Percentiles rank a stretch among this genome's conserved stretches.
phyloP scores from a whole-genome alignment of 192 early-diverging fungal genomes.

The Haplosporangium gracile region DNA sequence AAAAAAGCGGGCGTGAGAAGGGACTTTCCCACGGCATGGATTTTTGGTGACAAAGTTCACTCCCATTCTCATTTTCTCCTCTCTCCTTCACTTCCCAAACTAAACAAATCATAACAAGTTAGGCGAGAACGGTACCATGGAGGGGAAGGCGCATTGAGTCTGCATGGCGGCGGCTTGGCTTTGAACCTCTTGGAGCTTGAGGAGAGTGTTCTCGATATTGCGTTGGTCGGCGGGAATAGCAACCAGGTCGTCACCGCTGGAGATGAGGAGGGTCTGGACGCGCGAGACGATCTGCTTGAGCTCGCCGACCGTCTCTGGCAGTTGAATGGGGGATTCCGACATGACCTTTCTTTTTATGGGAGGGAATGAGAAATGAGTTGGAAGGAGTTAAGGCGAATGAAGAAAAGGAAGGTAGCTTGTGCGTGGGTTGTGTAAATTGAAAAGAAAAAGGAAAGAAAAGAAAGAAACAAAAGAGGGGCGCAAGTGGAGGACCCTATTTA shows the following conservation, averaged over 20 bases:
- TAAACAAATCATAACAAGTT: not conserved
- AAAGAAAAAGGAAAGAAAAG: too few species aligned
- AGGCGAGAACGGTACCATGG: constrained; percentile 20
- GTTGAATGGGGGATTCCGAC: constrained; percentile 40
- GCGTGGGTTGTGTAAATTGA: not conserved
- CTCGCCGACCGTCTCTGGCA: constrained; percentile 23
- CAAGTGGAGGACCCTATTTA: too few species aligned
- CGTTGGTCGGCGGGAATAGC: constrained; percentile 15
- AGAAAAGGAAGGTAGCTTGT: not conserved
- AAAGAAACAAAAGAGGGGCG: too few species aligned
- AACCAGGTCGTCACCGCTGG: constrained; percentile 23
- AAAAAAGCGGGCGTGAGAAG: not conserved
- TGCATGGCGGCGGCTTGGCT: constrained; percentile 37
- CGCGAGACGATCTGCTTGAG: constrained; percentile 12
- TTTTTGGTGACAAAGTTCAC: not conserved
- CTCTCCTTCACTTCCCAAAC: not conserved
- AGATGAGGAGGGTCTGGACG: constrained; percentile 10
- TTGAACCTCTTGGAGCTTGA: constrained; percentile 40
- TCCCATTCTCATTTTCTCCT: too few species aligned
- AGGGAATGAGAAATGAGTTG: not conserved
- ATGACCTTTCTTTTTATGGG: not conserved
- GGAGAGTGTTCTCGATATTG: constrained; percentile 29
- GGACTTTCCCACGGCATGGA: not conserved
- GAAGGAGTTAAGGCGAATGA: not conserved
- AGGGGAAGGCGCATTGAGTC: constrained; percentile 46